These are phyloP conservation scores for Phytophthora ohioensis DNA, from an alignment of 352 stramenopile genomes.

Conservation along the genomic window DNA sequence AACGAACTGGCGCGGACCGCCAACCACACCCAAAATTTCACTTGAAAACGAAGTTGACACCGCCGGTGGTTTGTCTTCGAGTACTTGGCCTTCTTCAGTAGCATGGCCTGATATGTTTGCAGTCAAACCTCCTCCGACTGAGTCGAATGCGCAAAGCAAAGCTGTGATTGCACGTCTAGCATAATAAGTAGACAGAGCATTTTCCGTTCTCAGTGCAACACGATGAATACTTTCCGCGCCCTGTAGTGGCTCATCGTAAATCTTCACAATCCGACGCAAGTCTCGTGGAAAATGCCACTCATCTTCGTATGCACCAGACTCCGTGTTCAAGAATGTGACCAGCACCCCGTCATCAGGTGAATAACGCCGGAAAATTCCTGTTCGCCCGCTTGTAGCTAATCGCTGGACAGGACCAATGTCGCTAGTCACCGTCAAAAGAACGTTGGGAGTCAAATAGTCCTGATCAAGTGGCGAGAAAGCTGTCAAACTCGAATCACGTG, in stretches of 20 bases:
- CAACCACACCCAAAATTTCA: slow-evolving; percentile 60
- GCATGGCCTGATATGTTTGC: not conserved
- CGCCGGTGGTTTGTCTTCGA: slow-evolving; percentile 29
- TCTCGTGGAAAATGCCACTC: slow-evolving; percentile 81
- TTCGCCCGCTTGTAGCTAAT: slow-evolving; percentile 69
- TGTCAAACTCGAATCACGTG: slow-evolving; percentile 35
- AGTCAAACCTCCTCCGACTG: slow-evolving; percentile 4
- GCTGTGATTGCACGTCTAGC: slow-evolving; percentile 63
- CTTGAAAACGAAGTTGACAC: slow-evolving; percentile 33
- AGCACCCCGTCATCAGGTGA: slow-evolving; percentile 71
- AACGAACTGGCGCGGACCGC: slow-evolving; percentile 78
- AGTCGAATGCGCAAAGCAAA: slow-evolving; percentile 39
- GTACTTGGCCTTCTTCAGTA: not conserved
- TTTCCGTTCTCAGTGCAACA: slow-evolving; percentile 80
- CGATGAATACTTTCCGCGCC: slow-evolving; percentile 79
- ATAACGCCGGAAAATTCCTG: slow-evolving; percentile 71
- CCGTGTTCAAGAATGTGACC: slow-evolving; percentile 87
- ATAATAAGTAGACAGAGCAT: slow-evolving; percentile 86
- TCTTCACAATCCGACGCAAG: slow-evolving; percentile 77
- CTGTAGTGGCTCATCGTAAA: slow-evolving; percentile 82
- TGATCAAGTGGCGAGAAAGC: slow-evolving; percentile 76
- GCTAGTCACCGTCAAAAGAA: slow-evolving; percentile 84
- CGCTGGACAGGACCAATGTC: slow-evolving; percentile 75
- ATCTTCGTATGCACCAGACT: slow-evolving; percentile 88
- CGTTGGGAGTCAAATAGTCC: slow-evolving; percentile 72